Percentiles rank a stretch among this genome's conserved stretches.
These are phyloP conservation scores for Leavenworthia alabamica DNA, from an alignment of 345 rosid species.

Conservation along the genomic window DNA sequence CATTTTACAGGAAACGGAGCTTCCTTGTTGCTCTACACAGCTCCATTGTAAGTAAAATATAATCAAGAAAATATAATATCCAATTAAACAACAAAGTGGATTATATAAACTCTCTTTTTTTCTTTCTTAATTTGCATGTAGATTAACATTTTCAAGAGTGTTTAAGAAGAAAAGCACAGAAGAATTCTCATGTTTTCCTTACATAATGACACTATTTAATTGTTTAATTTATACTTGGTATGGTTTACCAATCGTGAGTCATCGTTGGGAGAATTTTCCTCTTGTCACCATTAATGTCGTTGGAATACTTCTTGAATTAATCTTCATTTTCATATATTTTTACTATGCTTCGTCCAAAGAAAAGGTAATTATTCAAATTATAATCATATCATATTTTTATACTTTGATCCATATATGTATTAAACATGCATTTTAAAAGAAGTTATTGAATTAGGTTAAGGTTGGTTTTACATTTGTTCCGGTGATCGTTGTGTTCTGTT, in stretches of 20 bases:
- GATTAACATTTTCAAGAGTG: conserved; percentile 68
- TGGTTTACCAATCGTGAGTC: conserved; percentile 75
- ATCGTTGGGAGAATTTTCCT: conserved; percentile 71
- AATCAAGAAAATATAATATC: not conserved
- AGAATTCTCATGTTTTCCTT: conserved; percentile 78
- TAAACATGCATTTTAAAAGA: too few species aligned
- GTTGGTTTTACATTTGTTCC: conserved; percentile 36
- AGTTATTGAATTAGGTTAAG: conserved; percentile 36
- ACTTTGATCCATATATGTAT: not conserved
- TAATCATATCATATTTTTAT: not conserved
- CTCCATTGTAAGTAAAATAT: conserved; percentile 54
- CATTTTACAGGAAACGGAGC: conserved; percentile 70
- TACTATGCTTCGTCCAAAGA: conserved; percentile 44
- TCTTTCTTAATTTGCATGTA: conserved; percentile 19
- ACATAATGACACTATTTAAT: conserved; percentile 49
- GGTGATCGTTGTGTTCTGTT: conserved; percentile 32
- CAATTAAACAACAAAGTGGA: not conserved
- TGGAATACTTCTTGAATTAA: conserved; percentile 61
- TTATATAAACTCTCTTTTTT: not conserved
- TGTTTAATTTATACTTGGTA: conserved; percentile 84
- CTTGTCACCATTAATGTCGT: conserved; percentile 65
- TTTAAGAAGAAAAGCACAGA: conserved; percentile 64
- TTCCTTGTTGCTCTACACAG: conserved; percentile 56
- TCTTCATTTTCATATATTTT: conserved; percentile 56
- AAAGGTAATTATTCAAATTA: conserved; percentile 50